These are phyloP conservation scores for Ophiocordyceps robertsii DNA, from an alignment of 2,329 filamentous ascomycete genomes.

Conservation along the genomic window DNA sequence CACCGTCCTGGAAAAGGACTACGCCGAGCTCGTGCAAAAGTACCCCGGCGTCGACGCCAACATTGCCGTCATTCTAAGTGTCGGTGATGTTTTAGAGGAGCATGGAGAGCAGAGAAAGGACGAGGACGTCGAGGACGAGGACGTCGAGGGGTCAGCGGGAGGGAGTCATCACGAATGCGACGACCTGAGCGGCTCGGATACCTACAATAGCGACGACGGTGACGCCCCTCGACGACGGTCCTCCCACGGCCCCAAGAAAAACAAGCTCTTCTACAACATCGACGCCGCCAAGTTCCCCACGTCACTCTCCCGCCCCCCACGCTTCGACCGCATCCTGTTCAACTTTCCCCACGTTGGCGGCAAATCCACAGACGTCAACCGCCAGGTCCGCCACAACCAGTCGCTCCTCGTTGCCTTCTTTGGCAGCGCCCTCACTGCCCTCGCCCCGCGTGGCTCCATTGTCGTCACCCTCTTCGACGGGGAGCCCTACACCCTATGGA, in stretches of 20 bases:
- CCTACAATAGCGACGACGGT: constrained; percentile 8
- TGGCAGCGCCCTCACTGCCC: constrained; percentile 27
- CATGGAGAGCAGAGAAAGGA: constrained; percentile 4
- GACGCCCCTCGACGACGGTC: constrained; percentile 2
- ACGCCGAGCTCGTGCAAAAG: constrained; percentile 50
- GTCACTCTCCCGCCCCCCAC: constrained; percentile 22
- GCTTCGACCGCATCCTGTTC: constrained; percentile 76
- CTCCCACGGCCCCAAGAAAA: constrained; percentile 12
- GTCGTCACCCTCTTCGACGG: constrained; percentile 85
- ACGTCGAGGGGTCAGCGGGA: too few relatives aligned
- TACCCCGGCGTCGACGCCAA: constrained; percentile 57
- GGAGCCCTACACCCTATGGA: constrained; percentile 93
- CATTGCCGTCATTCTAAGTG: constrained; percentile 32
- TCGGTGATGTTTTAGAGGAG: constrained; percentile 1
- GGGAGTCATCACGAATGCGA: constrained; percentile 6
- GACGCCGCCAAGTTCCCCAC: constrained; percentile 52
- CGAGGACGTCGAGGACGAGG: constrained; percentile 5
- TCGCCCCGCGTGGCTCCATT: constrained; percentile 42
- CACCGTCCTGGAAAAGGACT: constrained; percentile 50
- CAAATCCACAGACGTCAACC: constrained; percentile 81
- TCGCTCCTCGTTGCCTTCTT: constrained; percentile 62
- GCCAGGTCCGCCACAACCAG: constrained; percentile 88
- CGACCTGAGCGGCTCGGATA: constrained; percentile 3
- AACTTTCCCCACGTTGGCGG: constrained; percentile 97
- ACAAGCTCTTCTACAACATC: constrained; percentile 29